Evolutionary conservation across 495 filamentous ascomycete genomes (phyloP), one percentile per base, ranked within the genome.

Genomic region (Pseudomonodictys pantanalensis): DNA sequence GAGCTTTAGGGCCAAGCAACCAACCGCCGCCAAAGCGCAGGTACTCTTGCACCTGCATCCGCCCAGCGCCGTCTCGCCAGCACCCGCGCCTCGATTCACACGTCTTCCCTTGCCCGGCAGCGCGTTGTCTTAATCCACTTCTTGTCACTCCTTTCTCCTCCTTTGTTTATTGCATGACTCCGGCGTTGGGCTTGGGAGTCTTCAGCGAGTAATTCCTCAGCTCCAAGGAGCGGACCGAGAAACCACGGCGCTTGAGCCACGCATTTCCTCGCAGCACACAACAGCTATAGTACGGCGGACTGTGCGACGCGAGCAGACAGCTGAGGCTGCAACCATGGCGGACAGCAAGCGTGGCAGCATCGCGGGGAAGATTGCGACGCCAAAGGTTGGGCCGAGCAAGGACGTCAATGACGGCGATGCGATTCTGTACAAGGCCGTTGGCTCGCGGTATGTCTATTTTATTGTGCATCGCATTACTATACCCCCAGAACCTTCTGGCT

Each of bases 361-460:
- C 7, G 68, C 64, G 12, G 71, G 72, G 20, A 73, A 70, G 64
- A 67, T 73, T 33, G 72, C 71, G 43, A 73, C 66, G 15, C 72
- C 72, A n/a, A 75, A 72, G 65, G 61, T 62, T 24, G 57, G 49
- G 8, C 44, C 52, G 30, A 44, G 35, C 33, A 69, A 65, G 51
- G 64, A 72, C 22, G 68, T 58, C 12, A 59, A 66, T 26, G 71
- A 71, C 12, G 60, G 46, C 30, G 71, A 68, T 29, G 59, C 55
- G 3, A 51, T 68, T 32, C 53, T 75, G 25, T 67, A 63, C 58
- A 75, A 73, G 50, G 69, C 71, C 9, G 67, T 75, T 29, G 72
- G 72, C 0, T 71, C 72, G 22, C 64, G 71, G 72, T 74, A 64
- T n/a, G 71, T 62, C 23, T 43, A n/a, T n/a, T n/a, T n/a, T n/a